phyloP scores from a whole-genome alignment of 768 basidiomycete species.

The Coprinopsis strossmayeri region DNA sequence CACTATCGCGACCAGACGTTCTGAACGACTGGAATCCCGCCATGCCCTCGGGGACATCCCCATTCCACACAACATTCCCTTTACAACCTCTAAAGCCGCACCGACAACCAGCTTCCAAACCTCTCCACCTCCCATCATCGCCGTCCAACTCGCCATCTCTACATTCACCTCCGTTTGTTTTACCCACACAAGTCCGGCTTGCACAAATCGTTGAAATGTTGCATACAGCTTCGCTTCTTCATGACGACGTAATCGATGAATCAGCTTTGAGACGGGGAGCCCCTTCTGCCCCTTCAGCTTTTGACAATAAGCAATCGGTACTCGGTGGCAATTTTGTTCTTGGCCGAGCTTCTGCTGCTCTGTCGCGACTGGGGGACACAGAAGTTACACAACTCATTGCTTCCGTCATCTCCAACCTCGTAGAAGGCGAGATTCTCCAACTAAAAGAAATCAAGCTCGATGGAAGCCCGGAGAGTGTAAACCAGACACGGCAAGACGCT shows the following conservation, averaged over 20 bases:
- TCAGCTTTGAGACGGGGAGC: slow-evolving; percentile 72
- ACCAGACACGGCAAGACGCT: slow-evolving; percentile 28
- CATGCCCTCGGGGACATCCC: slow-evolving; percentile 54
- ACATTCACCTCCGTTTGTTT: slow-evolving; percentile 25
- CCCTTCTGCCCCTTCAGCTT: slow-evolving; percentile 74
- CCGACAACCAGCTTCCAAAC: slow-evolving; percentile 1
- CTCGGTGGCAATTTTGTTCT: slow-evolving; percentile 89
- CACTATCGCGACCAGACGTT: slow-evolving; percentile 66
- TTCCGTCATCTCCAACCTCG: slow-evolving; percentile 80
- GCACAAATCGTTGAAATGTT: slow-evolving; percentile 97
- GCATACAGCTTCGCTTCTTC: slow-evolving; percentile 90
- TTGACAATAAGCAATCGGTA: slow-evolving; percentile 84
- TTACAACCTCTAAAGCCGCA: slow-evolving; percentile 15
- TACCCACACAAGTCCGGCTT: slow-evolving; percentile 85
- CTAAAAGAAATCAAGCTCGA: slow-evolving; percentile 48
- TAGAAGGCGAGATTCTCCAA: slow-evolving; percentile 93
- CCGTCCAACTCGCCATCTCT: slow-evolving; percentile 4
- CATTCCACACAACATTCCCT: slow-evolving; percentile 39
- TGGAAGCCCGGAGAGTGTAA: slow-evolving; percentile 17
- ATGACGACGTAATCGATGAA: slow-evolving; percentile 92
- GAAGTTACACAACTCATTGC: slow-evolving; percentile 91
- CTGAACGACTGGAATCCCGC: slow-evolving; percentile 88
- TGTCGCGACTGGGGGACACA: slow-evolving; percentile 69
- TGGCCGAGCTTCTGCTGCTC: slow-evolving; percentile 75
- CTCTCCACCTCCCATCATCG: background rate